phyloP scores from a whole-genome alignment of 768 basidiomycete genomes.

The Leccinum broughii region DNA sequence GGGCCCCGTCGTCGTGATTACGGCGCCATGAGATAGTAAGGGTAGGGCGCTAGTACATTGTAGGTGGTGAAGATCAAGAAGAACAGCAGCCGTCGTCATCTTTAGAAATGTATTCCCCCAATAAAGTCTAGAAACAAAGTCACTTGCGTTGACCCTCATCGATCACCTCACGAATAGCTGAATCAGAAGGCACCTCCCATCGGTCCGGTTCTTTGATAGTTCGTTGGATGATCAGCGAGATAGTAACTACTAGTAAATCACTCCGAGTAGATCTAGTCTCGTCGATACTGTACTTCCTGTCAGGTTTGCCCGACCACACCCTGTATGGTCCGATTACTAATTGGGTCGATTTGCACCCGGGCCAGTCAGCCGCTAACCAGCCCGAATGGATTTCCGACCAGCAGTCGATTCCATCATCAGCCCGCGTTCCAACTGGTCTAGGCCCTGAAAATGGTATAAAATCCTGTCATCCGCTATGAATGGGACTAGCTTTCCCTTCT shows the following conservation, averaged over 20 bases:
- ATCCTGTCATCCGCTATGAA: background rate
- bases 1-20: background rate
- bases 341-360: background rate
- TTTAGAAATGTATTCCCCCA: background rate
- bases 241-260: no score
- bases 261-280: no score
- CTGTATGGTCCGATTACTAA: background rate
- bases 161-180: background rate
- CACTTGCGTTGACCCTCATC: background rate
- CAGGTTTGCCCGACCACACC: no score
- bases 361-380: background rate
- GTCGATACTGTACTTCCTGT: no score
- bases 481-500: background rate
- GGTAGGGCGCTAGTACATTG: no score
- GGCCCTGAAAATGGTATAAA: background rate
- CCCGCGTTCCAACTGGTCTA: background rate
- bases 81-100: background rate
- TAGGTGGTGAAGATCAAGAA: background rate
- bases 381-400: background rate
- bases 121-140: background rate
- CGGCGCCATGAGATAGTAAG: background rate
- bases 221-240: no score
- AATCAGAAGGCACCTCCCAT: constrained; percentile 1
- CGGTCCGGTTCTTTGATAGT: no score
- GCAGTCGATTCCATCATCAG: background rate